Base-by-base conservation (phyloP, 2,329 filamentous ascomycete species). In the Colletotrichum tanaceti region DNA sequence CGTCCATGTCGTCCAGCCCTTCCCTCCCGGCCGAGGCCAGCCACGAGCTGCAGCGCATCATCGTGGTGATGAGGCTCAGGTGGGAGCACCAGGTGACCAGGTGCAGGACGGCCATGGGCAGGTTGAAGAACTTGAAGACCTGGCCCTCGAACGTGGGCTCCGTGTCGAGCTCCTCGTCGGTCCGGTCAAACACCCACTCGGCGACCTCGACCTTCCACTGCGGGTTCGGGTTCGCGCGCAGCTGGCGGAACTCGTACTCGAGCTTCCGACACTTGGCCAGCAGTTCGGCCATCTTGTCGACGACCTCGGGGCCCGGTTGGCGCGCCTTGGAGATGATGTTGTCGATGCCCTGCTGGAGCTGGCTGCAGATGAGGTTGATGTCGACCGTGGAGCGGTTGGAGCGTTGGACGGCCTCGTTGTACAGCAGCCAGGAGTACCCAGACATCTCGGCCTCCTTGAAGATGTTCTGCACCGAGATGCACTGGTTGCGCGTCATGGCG, bases 401-500 rank as follows among this genome's bases (percentile, higher is more conserved):
- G 6, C 44, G n/a, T 14, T 68, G 55, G 14, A 57, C 35, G 3
- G 67, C 62, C 11, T 71, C 62, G 44, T 72, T 68, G 44, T 66
- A 65, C 13, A 73, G 53, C 3, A 73, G 57, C 71, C 71, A 73
- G 2, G 63, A 65, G 39, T 68, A 73, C 13, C 70, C 61, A 10
- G 70, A 55, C 43, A 63, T 44, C 39, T 73, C 72, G 3, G 60
- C 20, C 4, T 60, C 60, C 16, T 70, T 69, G 46, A 71, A 65
- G 7, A 73, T 39, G 32, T 65, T 70, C 22, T 68, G 69, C n/a
- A 73, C 57, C 22, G 68, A 61, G 13, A 73, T 49, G 47, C 71
- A 69, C 28, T 71, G 72, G 46, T 73, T 73, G 46, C 72, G 71
- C 13, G 71, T 73, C 72, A 72, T 71, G 50, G 67, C 59, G 43